Evolutionary conservation across 805 yeast species (phyloP), one percentile per base, ranked within the genome.

Genomic region (Yamadazyma takamatsuzukensis): DNA sequence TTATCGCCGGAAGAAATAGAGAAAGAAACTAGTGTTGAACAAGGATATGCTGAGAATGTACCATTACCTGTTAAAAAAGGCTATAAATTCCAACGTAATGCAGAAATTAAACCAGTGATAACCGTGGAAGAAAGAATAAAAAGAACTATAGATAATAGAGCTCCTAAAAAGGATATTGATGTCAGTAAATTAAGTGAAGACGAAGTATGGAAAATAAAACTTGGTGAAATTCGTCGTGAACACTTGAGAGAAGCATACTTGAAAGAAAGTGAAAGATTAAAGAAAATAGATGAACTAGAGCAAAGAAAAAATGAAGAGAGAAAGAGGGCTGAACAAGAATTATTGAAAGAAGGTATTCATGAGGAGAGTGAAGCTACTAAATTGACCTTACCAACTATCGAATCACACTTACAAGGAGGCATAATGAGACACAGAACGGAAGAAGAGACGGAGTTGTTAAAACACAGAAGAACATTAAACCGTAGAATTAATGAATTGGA

Each of bases 381-480:
- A 47, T 71, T 81, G 49, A 85, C 95, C 1, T 65, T 86, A 31
- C 96, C 96, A 29, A 83, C 95, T 2, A 66, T 88, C 36, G 87
- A 82, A 47, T 68, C 72, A 23, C 69, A 78, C 42, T 57, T 85
- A 39, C 56, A 71, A 15, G 85, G 84, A 2, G 84, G 90, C 11
- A 61, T 87, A 39, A 74, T 89, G 68, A 72, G 83, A 51, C 74
- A 62, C 29, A 73, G 95, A 56, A 82, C 94, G 0, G 67, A 62
- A 15, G 93, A 80, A 48, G 95, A 89, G 59, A 55, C 60, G 31
- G 72, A 69, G 33, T 48, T 72, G 18, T 60, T 85, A 43, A 47
- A 57, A 18, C 70, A 76, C 47, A 84, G 83, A 55, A 72, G 89
- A 44, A 58, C 64, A 29, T 74, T 82, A 46, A 89, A 88, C 59